These are phyloP conservation scores for Trichosanthes cucumerina DNA, from an alignment of 306 rosid genomes.

Conservation along the genomic window DNA sequence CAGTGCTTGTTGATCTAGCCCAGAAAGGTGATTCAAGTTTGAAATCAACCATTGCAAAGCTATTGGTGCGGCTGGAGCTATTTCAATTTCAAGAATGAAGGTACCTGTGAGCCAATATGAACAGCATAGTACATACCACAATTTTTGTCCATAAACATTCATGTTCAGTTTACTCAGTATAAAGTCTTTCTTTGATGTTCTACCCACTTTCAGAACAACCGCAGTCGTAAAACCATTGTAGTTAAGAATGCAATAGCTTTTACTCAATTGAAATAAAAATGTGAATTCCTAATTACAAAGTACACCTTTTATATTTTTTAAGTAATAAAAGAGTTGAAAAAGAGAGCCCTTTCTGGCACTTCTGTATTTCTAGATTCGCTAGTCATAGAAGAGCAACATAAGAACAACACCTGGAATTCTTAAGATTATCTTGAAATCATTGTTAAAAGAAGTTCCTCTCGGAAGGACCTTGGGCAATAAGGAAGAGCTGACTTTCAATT, in stretches of 20 bases:
- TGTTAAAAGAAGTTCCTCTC: background rate
- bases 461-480: background rate
- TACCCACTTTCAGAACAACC: background rate
- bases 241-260: background rate
- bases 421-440: background rate
- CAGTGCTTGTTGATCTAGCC: constrained; percentile 73
- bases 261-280: background rate
- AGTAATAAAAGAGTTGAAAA: background rate
- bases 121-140: background rate
- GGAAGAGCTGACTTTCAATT: background rate
- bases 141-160: constrained; percentile 4
- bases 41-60: constrained; percentile 59
- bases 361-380: background rate
- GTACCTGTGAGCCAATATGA: constrained; percentile 43
- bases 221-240: background rate
- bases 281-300: background rate
- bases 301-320: background rate
- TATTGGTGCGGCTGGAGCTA: constrained; percentile 64
- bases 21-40: constrained; percentile 58
- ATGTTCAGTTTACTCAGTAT: background rate
- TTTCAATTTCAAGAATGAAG: constrained; percentile 51
- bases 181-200: background rate
- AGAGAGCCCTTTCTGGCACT: background rate
- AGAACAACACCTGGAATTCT: background rate
- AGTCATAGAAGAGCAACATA: background rate